These are phyloP conservation scores for Spizellomyces sp. DNA, from an alignment of 192 early-diverging fungal genomes.

Conservation along the genomic window DNA sequence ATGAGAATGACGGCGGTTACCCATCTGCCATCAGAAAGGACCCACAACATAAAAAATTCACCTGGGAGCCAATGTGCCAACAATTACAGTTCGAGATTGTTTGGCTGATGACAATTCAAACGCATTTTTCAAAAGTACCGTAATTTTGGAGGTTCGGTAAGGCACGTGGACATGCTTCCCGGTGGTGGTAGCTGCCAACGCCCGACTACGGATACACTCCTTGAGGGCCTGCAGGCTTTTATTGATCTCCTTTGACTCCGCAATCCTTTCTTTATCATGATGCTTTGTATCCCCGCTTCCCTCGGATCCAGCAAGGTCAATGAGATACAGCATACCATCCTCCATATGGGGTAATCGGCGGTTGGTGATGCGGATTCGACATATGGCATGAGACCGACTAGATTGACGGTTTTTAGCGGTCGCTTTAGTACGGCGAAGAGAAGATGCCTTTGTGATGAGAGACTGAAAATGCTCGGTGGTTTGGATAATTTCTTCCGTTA, in stretches of 20 bases:
- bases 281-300: slow-evolving; percentile 32
- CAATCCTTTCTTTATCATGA: slow-evolving; percentile 50
- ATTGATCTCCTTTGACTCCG: slow-evolving; percentile 55
- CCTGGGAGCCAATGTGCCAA: slow-evolving; percentile 40
- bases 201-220: slow-evolving; percentile 54
- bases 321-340: slow-evolving; percentile 50
- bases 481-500: slow-evolving; percentile 21
- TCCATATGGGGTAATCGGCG: slow-evolving; percentile 33
- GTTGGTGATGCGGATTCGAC: slow-evolving; percentile 42
- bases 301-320: slow-evolving; percentile 60
- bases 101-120: slow-evolving; percentile 46
- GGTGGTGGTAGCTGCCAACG: slow-evolving; percentile 20
- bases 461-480: slow-evolving; percentile 19
- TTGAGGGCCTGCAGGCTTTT: slow-evolving; percentile 52
- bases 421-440: slow-evolving; percentile 33
- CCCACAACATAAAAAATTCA: neutral
- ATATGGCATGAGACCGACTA: slow-evolving; percentile 47
- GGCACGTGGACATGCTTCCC: slow-evolving; percentile 50
- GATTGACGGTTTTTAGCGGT: slow-evolving; percentile 47
- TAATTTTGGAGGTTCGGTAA: slow-evolving; percentile 50
- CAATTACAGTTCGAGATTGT: slow-evolving; percentile 45
- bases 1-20: neutral
- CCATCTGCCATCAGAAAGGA: neutral
- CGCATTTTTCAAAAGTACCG: slow-evolving; percentile 51
- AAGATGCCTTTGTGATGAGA: slow-evolving; percentile 25